A percentile compares a stretch with the other conserved stretches of the same genome.
These are phyloP conservation scores for Chlorella sp. DNA, from an alignment of 139 green algal genomes.

Conservation along the genomic window DNA sequence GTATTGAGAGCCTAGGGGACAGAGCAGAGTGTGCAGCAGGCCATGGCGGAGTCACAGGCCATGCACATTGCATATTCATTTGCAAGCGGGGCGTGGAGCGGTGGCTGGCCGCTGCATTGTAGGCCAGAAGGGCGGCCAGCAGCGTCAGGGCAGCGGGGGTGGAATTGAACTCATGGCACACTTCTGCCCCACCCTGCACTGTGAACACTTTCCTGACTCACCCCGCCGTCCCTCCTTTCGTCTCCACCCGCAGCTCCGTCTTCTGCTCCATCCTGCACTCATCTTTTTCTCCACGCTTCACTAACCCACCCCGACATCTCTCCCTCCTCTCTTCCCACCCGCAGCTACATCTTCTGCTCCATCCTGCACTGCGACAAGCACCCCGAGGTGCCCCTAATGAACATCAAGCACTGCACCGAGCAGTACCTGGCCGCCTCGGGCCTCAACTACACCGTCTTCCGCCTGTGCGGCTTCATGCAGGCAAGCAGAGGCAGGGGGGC, in stretches of 20 bases:
- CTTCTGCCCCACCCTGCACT: too few species aligned
- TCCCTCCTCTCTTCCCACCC: neutral
- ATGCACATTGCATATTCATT: neutral
- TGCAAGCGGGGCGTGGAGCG: too few species aligned
- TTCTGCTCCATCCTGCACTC: conserved; percentile 99
- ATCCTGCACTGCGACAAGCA: conserved; percentile 97
- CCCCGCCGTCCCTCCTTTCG: neutral
- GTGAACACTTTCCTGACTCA: too few species aligned
- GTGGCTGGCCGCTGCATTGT: too few species aligned
- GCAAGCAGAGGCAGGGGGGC: conserved; percentile 18
- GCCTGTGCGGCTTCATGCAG: conserved; percentile 98
- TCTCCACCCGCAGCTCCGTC: conserved; percentile 73
- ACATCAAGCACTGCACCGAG: conserved; percentile 95
- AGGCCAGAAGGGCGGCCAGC: neutral
- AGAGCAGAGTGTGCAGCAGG: neutral
- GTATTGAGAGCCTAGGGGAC: too few species aligned
- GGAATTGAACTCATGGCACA: too few species aligned
- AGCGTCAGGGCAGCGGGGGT: too few species aligned
- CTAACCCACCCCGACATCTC: neutral
- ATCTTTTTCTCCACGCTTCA: too few species aligned
- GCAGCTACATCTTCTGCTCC: conserved; percentile 95
- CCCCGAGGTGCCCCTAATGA: conserved; percentile 93
- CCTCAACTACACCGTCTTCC: conserved; percentile 94
- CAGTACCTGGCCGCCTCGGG: conserved; percentile 84
- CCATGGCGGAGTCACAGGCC: neutral